A percentile compares a stretch with the other conserved stretches of the same genome.
These are phyloP conservation scores for Fragaria vesca DNA, from an alignment of 306 rosid genomes.

Conservation along the genomic window DNA sequence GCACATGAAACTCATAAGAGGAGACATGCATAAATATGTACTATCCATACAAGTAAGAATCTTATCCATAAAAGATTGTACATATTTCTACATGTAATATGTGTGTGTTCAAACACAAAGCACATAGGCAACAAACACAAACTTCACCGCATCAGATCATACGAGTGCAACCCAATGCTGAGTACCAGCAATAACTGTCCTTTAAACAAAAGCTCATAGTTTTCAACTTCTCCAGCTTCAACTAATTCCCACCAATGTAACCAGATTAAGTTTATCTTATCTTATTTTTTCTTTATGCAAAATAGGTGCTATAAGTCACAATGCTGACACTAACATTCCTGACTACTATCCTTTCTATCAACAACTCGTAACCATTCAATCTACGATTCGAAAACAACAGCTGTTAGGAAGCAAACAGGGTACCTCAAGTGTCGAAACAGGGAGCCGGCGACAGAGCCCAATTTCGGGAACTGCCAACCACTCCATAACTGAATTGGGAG, in stretches of 20 bases:
- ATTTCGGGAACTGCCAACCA: slow-evolving; percentile 86
- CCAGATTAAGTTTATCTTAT: too few species aligned
- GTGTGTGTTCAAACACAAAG: background rate
- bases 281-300: too few species aligned
- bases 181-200: too few species aligned
- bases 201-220: too few species aligned
- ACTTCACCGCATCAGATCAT: background rate
- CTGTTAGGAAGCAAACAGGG: background rate
- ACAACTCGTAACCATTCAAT: too few species aligned
- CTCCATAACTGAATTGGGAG: slow-evolving; percentile 55
- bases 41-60: background rate
- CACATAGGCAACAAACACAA: background rate
- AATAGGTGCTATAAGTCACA: background rate
- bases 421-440: slow-evolving; percentile 82
- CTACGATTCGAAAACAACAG: too few species aligned
- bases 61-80: background rate
- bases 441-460: slow-evolving; percentile 56
- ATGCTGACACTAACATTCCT: background rate
- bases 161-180: background rate
- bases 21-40: background rate
- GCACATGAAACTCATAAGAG: background rate
- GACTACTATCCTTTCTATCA: background rate
- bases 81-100: background rate
- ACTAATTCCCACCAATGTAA: too few species aligned
- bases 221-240: too few species aligned